Evolutionary conservation across 495 filamentous ascomycete genomes (phyloP).

Genomic region (Neurospora cerealis): DNA sequence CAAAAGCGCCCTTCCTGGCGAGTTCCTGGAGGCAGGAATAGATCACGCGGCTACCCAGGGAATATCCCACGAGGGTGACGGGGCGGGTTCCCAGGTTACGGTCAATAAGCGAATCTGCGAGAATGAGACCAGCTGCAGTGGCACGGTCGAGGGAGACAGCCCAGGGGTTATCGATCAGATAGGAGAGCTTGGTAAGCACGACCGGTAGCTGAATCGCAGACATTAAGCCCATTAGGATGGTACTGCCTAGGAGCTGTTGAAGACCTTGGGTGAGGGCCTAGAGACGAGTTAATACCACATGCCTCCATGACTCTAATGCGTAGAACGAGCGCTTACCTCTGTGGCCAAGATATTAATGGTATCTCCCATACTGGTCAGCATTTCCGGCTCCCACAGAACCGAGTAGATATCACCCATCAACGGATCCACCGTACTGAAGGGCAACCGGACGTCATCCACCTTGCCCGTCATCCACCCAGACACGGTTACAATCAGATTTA

Average conservation of each 20-base stretch:
- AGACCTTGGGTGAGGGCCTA: conserved; percentile 91
- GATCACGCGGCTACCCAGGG: conserved; percentile 84
- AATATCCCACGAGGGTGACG: conserved; percentile 94
- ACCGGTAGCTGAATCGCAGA: conserved; percentile 87
- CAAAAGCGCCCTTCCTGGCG: conserved; percentile 74
- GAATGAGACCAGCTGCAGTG: conserved; percentile 77
- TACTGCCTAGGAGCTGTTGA: conserved; percentile 89
- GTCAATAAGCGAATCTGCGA: conserved; percentile 89
- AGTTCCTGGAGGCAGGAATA: conserved; percentile 87
- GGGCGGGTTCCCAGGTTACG: conserved; percentile 85
- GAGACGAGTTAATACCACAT: neutral
- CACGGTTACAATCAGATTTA: conserved; percentile 92
- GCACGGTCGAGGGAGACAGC: conserved; percentile 87
- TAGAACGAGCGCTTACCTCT: conserved; percentile 52
- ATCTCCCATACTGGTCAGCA: conserved; percentile 93
- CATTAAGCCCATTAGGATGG: conserved; percentile 82
- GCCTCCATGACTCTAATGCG: neutral
- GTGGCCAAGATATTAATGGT: conserved; percentile 98
- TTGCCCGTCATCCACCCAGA: conserved; percentile 99
- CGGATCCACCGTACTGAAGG: conserved; percentile 91
- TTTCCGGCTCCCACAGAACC: conserved; percentile 94
- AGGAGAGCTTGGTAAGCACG: conserved; percentile 86
- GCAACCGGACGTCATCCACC: conserved; percentile 89
- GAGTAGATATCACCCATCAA: conserved; percentile 99
- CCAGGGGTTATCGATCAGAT: conserved; percentile 98